Conservation (phyloP, 441 rosid genomes). For the Monsonia emarginata region DNA sequence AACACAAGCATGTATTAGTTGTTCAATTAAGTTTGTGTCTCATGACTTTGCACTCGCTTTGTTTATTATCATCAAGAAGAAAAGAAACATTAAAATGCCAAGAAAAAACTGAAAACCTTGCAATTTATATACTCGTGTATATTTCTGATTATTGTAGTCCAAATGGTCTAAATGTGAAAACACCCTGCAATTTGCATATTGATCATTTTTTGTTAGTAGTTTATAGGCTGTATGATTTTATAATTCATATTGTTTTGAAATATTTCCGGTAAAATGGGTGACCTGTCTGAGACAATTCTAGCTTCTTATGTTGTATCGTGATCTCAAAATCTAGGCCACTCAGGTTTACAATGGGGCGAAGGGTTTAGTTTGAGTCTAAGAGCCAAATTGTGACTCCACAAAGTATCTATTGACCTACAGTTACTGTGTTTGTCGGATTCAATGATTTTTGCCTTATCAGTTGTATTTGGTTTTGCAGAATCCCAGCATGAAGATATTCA, state of each 20-base stretch:
- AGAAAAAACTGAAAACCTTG: not conserved
- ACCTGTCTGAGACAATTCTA: not conserved
- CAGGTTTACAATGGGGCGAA: not conserved
- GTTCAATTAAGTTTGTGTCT: not conserved
- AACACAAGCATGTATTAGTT: not conserved
- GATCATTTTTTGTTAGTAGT: not conserved
- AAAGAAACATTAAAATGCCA: not conserved
- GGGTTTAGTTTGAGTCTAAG: not conserved
- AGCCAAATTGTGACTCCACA: not conserved
- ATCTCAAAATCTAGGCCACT: not conserved
- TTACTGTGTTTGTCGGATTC: not conserved
- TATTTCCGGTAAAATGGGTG: not conserved
- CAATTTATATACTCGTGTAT: not conserved
- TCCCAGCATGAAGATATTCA: constrained; percentile 33
- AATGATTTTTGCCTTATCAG: not conserved
- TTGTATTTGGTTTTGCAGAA: constrained; percentile 48
- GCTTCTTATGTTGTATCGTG: not conserved
- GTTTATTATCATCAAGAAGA: not conserved
- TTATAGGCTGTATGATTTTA: not conserved
- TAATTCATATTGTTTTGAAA: not conserved
- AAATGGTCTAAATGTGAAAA: not conserved
- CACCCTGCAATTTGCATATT: not conserved
- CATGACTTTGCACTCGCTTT: not conserved
- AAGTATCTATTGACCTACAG: not conserved
- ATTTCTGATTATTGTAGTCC: not conserved